These are phyloP conservation scores for Erucastrum elatum DNA, from an alignment of 345 rosid species.

Conservation along the genomic window DNA sequence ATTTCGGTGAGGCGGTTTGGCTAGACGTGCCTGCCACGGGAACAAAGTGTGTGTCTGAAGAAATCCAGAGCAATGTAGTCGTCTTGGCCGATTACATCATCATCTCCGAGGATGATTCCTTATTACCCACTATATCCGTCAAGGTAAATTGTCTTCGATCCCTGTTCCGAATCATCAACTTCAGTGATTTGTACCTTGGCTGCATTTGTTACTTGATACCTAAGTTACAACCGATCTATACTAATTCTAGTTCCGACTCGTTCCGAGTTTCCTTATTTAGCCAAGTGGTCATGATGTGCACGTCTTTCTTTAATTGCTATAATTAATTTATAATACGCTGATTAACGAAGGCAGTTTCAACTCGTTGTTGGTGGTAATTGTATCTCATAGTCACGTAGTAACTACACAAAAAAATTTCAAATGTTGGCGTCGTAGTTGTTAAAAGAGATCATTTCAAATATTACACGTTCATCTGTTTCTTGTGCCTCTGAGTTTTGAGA, in stretches of 20 bases:
- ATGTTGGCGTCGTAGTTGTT: background rate
- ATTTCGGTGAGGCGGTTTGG: constrained; percentile 61
- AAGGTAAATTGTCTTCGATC: constrained; percentile 45
- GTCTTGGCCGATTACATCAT: constrained; percentile 76
- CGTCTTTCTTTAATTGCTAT: background rate
- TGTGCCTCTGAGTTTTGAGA: background rate
- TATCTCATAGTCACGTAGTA: background rate
- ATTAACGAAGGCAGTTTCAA: background rate
- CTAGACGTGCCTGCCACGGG: constrained; percentile 72
- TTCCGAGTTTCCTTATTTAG: constrained; percentile 8
- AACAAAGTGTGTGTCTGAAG: constrained; percentile 92
- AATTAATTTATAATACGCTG: background rate
- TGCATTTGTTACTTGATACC: constrained; percentile 25
- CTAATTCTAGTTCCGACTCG: background rate
- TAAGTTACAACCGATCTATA: background rate
- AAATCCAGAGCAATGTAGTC: constrained; percentile 76
- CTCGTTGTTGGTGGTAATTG: background rate
- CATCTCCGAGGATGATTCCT: constrained; percentile 55
- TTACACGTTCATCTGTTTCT: background rate
- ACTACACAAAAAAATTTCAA: background rate
- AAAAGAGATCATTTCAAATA: background rate
- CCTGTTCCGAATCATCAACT: background rate
- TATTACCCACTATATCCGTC: constrained; percentile 49
- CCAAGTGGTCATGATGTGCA: background rate
- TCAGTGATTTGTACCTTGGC: constrained; percentile 3